Conservation (phyloP, 23 red algal species). For the Cyanidiococcus yangmingshanensis region DNA sequence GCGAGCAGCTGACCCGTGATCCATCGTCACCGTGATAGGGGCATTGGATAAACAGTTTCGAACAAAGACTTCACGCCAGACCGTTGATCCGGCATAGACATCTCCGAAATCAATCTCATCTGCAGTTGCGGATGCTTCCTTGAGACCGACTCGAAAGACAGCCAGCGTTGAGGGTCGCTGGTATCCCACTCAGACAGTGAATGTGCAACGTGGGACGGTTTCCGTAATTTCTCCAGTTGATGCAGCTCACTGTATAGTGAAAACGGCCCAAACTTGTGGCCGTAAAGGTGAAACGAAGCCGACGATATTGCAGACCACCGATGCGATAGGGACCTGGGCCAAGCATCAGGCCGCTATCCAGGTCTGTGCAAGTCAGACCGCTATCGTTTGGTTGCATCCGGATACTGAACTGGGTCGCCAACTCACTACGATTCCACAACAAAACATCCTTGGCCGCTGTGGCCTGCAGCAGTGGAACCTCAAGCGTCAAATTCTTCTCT, state of each 20-base stretch:
- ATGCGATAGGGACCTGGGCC: background rate
- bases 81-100: background rate
- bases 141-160: background rate
- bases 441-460: background rate
- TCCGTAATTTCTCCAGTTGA: background rate
- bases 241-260: background rate
- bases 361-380: background rate
- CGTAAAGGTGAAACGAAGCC: background rate
- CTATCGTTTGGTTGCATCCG: background rate
- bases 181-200: background rate
- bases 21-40: background rate
- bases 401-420: slow-evolving; percentile 2
- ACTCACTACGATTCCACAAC: background rate
- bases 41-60: background rate
- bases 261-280: background rate
- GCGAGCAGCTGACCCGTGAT: background rate
- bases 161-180: background rate
- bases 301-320: background rate
- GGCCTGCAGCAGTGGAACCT: background rate
- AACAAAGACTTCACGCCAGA: background rate
- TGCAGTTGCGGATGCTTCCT: background rate
- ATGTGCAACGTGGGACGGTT: background rate
- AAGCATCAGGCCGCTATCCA: background rate
- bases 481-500: background rate
- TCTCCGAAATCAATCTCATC: slow-evolving; percentile 5